A percentile compares a stretch with the other conserved stretches of the same genome.
These are phyloP conservation scores for Podaxis sp. DNA, from an alignment of 768 basidiomycete species.

Conservation along the genomic window DNA sequence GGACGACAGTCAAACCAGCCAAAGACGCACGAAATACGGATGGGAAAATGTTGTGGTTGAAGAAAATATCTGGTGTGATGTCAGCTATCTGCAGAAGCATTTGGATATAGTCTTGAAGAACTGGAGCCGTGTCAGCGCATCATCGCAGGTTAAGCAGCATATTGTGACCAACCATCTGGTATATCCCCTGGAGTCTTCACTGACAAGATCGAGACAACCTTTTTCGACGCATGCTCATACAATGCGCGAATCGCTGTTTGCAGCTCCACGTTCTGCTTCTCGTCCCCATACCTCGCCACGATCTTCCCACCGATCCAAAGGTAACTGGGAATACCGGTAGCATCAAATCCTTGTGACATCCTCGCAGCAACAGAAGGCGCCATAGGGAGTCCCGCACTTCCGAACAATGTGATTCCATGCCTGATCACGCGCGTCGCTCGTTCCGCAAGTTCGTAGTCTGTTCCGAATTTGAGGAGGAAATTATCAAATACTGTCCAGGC, in stretches of 20 bases:
- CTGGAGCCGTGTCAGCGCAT: constrained; percentile 39
- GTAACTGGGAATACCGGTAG: constrained; percentile 81
- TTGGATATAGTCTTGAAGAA: constrained; percentile 92
- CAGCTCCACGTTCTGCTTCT: constrained; percentile 44
- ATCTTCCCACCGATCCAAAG: constrained; percentile 94
- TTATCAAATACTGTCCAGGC: constrained; percentile 83
- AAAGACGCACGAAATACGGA: constrained; percentile 75
- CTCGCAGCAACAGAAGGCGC: constrained; percentile 70
- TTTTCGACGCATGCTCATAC: constrained; percentile 76
- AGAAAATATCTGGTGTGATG: constrained; percentile 71
- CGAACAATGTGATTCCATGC: constrained; percentile 82
- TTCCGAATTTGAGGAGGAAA: constrained; percentile 78
- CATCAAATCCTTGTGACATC: constrained; percentile 78
- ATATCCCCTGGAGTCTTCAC: constrained; percentile 68
- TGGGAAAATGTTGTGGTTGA: constrained; percentile 77
- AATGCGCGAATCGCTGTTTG: constrained; percentile 57
- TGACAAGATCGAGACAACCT: constrained; percentile 67
- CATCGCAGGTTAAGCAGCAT: background rate
- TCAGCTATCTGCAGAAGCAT: constrained; percentile 70
- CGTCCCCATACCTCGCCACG: constrained; percentile 73
- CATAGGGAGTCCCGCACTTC: constrained; percentile 59
- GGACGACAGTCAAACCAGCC: constrained; percentile 78
- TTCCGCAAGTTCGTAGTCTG: constrained; percentile 76
- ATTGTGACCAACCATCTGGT: constrained; percentile 74
- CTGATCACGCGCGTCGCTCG: constrained; percentile 82